Conservation (phyloP, 768 basidiomycete genomes). For the Hypholoma fasciculare region DNA sequence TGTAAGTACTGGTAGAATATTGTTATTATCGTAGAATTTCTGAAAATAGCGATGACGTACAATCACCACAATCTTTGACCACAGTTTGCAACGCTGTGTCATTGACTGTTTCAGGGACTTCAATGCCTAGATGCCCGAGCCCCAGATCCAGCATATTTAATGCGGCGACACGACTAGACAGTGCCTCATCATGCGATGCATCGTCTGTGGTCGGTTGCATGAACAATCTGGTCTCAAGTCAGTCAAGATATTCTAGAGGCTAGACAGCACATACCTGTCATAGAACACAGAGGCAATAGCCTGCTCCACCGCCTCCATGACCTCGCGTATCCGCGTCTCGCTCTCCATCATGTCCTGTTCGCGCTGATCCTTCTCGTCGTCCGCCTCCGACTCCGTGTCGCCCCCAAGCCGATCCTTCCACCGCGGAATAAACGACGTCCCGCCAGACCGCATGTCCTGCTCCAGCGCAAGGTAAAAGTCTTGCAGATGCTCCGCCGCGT, state of each 20-base stretch:
- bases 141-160: conserved; percentile 89
- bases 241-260: background rate
- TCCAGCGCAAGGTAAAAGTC: conserved; percentile 69
- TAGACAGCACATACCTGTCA: conserved; percentile 55
- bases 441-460: conserved; percentile 53
- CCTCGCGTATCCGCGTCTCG: conserved; percentile 51
- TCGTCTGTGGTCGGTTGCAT: conserved; percentile 69
- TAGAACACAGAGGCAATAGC: conserved; percentile 76
- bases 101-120: conserved; percentile 51
- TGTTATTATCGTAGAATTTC: background rate
- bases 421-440: conserved; percentile 32
- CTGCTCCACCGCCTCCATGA: conserved; percentile 75
- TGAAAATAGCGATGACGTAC: conserved; percentile 41
- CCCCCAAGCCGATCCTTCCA: conserved; percentile 26
- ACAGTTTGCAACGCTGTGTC: conserved; percentile 58
- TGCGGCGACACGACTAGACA: conserved; percentile 87
- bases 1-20: conserved; percentile 26
- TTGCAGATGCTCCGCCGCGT: conserved; percentile 58
- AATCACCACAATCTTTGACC: conserved; percentile 73
- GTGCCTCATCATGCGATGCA: conserved; percentile 83
- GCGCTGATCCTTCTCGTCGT: conserved; percentile 27
- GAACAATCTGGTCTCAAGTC: conserved; percentile 57
- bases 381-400: conserved; percentile 23
- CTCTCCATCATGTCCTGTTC: conserved; percentile 33
- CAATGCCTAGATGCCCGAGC: conserved; percentile 87